Percentiles rank a stretch among this genome's conserved stretches.
These are phyloP conservation scores for Fusarium nisikadoi DNA, from an alignment of 2,329 filamentous ascomycete species.

Conservation along the genomic window DNA sequence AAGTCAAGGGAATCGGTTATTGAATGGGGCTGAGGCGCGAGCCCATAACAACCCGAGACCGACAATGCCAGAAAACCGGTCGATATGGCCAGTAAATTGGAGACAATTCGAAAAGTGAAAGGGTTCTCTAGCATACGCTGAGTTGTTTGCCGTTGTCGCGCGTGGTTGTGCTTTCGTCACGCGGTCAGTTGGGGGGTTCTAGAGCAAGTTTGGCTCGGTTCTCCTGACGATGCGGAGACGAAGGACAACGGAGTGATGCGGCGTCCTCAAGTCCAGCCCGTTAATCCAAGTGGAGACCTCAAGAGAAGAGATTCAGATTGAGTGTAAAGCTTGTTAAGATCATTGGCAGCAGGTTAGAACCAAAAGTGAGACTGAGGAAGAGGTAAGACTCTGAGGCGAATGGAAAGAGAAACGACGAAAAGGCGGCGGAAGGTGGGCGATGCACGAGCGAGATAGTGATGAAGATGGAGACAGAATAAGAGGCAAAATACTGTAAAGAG, in stretches of 20 bases:
- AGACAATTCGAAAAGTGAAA: conserved; percentile 3
- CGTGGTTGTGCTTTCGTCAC: conserved; percentile 24
- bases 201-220: conserved; percentile 29
- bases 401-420: conserved; percentile 8
- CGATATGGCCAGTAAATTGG: conserved; percentile 1
- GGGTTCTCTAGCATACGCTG: neutral
- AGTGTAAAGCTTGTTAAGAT: neutral
- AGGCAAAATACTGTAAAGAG: conserved; percentile 11
- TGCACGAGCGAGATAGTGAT: conserved; percentile 13
- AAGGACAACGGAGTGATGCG: conserved; percentile 1
- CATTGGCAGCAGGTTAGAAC: neutral
- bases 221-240: conserved; percentile 26
- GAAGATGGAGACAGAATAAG: conserved; percentile 1
- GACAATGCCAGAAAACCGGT: neutral
- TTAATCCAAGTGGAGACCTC: neutral
- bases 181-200: conserved; percentile 28
- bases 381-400: neutral
- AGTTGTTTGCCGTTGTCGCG: conserved; percentile 5
- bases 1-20: conserved; percentile 16
- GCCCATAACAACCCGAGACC: conserved; percentile 27
- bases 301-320: neutral
- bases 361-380: neutral
- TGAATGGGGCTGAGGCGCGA: conserved; percentile 23
- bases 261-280: neutral
- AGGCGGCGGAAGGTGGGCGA: conserved; percentile 22